A percentile compares a stretch with the other conserved stretches of the same genome.
Conservation (phyloP, 805 yeast species). For the Metschnikowia hibisci region DNA sequence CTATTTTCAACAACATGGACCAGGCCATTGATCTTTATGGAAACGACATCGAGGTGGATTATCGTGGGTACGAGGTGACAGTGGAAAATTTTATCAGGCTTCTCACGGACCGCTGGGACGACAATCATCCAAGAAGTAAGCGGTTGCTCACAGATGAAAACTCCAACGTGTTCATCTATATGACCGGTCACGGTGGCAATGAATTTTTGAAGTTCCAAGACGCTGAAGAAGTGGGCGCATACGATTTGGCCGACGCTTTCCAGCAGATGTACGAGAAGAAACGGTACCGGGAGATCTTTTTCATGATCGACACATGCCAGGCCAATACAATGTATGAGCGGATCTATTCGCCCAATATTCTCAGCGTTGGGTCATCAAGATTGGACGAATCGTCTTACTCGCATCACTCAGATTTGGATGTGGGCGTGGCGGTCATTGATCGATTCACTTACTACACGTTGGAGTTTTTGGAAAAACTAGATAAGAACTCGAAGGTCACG, state of each 20-base stretch:
- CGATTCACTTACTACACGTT: slow-evolving; percentile 90
- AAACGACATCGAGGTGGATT: slow-evolving; percentile 92
- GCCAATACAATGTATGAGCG: slow-evolving; percentile 96
- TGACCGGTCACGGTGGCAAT: slow-evolving; percentile 99
- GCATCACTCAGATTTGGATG: slow-evolving; percentile 91
- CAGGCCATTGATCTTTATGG: slow-evolving; percentile 92
- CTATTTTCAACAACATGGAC: slow-evolving; percentile 90
- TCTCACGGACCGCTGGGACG: slow-evolving; percentile 93
- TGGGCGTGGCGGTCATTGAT: slow-evolving; percentile 97
- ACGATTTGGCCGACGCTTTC: slow-evolving; percentile 95
- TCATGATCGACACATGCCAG: slow-evolving; percentile 98
- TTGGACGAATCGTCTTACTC: slow-evolving; percentile 89
- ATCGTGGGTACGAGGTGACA: slow-evolving; percentile 96
- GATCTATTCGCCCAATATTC: slow-evolving; percentile 85
- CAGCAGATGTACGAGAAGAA: slow-evolving; percentile 96
- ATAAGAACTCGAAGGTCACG: slow-evolving; percentile 69
- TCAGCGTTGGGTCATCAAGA: slow-evolving; percentile 89
- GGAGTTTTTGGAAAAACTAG: slow-evolving; percentile 80
- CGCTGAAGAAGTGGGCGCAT: slow-evolving; percentile 93
- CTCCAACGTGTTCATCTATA: slow-evolving; percentile 87
- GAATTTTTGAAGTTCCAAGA: slow-evolving; percentile 97
- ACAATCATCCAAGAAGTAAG: slow-evolving; percentile 89
- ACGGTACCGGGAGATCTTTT: slow-evolving; percentile 89
- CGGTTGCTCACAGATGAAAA: slow-evolving; percentile 88
- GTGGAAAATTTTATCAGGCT: slow-evolving; percentile 94